phyloP scores from a whole-genome alignment of 768 basidiomycete genomes.

The Tylopilus sp. region DNA sequence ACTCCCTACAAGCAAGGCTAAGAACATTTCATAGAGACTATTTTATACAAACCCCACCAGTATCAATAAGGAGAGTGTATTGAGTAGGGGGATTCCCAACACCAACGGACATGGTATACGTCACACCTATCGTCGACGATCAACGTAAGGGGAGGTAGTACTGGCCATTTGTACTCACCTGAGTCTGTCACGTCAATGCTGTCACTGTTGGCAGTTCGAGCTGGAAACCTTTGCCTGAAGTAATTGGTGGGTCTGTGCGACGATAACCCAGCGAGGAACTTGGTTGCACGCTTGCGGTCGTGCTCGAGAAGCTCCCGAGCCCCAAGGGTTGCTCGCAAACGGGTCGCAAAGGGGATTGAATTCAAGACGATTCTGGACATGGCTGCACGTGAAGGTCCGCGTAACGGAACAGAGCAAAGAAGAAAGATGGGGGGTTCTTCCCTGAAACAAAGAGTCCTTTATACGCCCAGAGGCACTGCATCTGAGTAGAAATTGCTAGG shows the following conservation, averaged over 20 bases:
- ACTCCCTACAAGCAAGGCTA: constrained; percentile 29
- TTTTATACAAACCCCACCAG: constrained; percentile 34
- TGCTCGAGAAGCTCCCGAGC: constrained; percentile 48
- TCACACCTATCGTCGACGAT: constrained; percentile 36
- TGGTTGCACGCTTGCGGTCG: constrained; percentile 53
- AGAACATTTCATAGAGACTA: not conserved
- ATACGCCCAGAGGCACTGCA: constrained; percentile 10
- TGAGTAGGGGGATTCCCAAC: constrained; percentile 49
- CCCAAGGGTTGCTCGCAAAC: constrained; percentile 36
- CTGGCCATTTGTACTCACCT: constrained; percentile 25
- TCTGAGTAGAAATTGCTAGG: not conserved
- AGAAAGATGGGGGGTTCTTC: not conserved
- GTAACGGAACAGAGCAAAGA: not conserved
- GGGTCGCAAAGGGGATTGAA: constrained; percentile 45
- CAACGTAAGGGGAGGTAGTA: not conserved
- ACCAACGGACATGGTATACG: constrained; percentile 50
- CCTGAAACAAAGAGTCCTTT: constrained; percentile 9
- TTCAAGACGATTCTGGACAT: constrained; percentile 39
- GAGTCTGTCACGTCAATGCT: constrained; percentile 58
- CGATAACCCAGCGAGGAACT: constrained; percentile 50
- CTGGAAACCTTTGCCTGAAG: constrained; percentile 18
- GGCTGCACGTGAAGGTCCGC: not conserved
- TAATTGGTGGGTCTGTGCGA: constrained; percentile 48
- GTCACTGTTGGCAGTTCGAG: not conserved
- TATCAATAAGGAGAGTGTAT: constrained; percentile 56